A percentile compares a stretch with the other conserved stretches of the same genome.
Conservation (phyloP, 345 rosid species). For the Eucalyptus cloeziana region DNA sequence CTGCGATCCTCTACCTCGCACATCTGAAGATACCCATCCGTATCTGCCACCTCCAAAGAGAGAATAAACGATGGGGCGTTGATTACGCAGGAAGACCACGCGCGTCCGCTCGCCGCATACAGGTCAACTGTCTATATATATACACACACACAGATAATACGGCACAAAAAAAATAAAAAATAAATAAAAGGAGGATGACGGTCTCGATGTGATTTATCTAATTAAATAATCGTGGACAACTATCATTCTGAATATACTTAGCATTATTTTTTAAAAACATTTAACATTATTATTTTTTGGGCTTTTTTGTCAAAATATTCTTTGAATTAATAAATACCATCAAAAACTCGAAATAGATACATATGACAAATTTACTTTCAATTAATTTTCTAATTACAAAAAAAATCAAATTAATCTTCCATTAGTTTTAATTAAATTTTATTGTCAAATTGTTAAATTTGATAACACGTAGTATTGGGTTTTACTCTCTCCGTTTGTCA, state of each 20-base stretch:
- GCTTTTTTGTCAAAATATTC: not conserved
- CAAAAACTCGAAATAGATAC: accelerated
- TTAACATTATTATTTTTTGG: not conserved
- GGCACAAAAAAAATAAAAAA: no score
- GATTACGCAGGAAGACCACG: not conserved
- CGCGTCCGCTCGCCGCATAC: not conserved
- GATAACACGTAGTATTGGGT: no score
- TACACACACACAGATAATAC: not conserved
- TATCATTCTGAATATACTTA: no score
- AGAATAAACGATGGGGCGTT: not conserved
- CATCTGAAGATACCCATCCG: not conserved
- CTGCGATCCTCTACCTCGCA: no score
- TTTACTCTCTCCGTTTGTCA: no score
- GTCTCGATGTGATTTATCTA: not conserved
- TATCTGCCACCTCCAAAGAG: not conserved
- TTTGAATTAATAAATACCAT: no score
- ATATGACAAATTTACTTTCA: accelerated
- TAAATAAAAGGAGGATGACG: not conserved
- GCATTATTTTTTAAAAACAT: not conserved
- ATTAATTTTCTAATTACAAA: accelerated
- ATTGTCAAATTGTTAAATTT: no score
- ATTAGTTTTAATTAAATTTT: no score
- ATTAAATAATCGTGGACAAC: not conserved
- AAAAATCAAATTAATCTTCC: accelerated
- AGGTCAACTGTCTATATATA: not conserved